Evolutionary conservation across 2,329 filamentous ascomycete species (phyloP).

Genomic region (Epichloe uncinata): DNA sequence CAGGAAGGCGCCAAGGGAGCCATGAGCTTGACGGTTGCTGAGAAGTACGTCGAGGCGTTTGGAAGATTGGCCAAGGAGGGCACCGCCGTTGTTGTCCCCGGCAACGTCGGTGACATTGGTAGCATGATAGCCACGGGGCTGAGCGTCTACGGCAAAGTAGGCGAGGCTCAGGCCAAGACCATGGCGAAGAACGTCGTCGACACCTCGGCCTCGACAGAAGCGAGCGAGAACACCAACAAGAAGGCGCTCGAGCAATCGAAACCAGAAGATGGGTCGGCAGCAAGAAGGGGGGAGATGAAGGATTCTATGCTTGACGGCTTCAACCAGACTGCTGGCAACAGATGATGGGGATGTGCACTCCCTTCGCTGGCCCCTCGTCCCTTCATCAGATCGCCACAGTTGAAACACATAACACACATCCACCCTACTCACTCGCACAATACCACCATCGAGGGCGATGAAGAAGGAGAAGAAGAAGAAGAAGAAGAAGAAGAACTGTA

Average conservation of each 20-base stretch:
- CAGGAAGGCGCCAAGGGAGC: conserved; percentile 67
- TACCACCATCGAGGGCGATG: background rate
- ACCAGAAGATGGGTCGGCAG: conserved; percentile 7
- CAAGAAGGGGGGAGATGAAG: conserved; percentile 18
- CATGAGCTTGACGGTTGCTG: conserved; percentile 76
- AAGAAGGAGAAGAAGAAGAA: too few relatives aligned
- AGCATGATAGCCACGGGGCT: conserved; percentile 95
- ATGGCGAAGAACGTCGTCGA: conserved; percentile 42
- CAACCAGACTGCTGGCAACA: conserved; percentile 21
- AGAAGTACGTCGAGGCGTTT: conserved; percentile 97
- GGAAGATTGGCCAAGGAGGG: conserved; percentile 86
- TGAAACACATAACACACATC: background rate
- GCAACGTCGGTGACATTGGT: conserved; percentile 91
- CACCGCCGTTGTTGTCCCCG: conserved; percentile 88
- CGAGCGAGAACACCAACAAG: conserved; percentile 7
- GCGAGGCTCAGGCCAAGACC: conserved; percentile 58
- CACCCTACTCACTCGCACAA: conserved; percentile 1
- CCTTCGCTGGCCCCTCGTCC: too few relatives aligned
- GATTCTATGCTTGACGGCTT: conserved; percentile 28
- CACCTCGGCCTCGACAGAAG: conserved; percentile 8
- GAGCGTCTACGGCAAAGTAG: conserved; percentile 90
- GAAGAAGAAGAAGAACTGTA: too few relatives aligned
- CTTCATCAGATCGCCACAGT: too few relatives aligned
- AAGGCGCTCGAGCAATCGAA: conserved; percentile 9
- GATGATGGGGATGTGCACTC: conserved; percentile 9